These are phyloP conservation scores for Boletales sp. DNA, from an alignment of 768 basidiomycete species.

Conservation along the genomic window DNA sequence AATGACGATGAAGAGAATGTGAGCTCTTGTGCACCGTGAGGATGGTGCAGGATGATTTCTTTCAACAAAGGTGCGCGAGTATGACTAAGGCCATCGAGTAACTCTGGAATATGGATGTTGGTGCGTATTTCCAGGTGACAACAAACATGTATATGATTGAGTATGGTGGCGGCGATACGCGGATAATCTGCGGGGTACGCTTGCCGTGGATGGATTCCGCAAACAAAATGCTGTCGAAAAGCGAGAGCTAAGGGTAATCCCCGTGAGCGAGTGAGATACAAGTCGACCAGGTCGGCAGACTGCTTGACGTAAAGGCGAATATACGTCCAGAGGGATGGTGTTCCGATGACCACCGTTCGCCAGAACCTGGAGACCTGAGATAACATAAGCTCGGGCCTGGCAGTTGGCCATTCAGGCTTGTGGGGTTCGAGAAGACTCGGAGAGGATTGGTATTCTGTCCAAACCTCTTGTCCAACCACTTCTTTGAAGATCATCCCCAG, in stretches of 20 bases:
- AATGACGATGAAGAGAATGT: conserved; percentile 18
- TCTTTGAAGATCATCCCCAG: conserved; percentile 25
- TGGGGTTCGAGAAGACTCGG: not conserved
- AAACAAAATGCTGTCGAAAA: conserved; percentile 23
- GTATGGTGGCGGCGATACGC: conserved; percentile 23
- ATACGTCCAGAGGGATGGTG: conserved; percentile 39
- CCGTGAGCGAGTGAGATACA: conserved; percentile 25
- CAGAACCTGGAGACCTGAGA: conserved; percentile 43
- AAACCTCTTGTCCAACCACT: conserved; percentile 4
- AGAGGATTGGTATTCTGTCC: not conserved
- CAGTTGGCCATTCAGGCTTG: conserved; percentile 7
- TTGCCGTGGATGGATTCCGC: conserved; percentile 17
- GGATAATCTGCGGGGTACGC: conserved; percentile 17
- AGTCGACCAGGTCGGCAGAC: conserved; percentile 21
- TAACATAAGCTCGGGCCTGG: conserved; percentile 31
- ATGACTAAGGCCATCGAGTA: conserved; percentile 20
- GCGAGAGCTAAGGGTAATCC: conserved; percentile 20
- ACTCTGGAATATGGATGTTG: conserved; percentile 20
- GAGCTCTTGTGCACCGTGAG: conserved; percentile 7
- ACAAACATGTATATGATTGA: conserved; percentile 24
- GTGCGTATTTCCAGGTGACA: conserved; percentile 25
- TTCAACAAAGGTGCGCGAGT: conserved; percentile 24
- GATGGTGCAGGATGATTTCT: conserved; percentile 24
- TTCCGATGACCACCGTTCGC: conserved; percentile 37
- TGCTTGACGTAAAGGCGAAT: conserved; percentile 26